A percentile compares a stretch with the other conserved stretches of the same genome.
Evolutionary conservation across 768 basidiomycete genomes (phyloP).

Genomic region (Russula dissimulans): DNA sequence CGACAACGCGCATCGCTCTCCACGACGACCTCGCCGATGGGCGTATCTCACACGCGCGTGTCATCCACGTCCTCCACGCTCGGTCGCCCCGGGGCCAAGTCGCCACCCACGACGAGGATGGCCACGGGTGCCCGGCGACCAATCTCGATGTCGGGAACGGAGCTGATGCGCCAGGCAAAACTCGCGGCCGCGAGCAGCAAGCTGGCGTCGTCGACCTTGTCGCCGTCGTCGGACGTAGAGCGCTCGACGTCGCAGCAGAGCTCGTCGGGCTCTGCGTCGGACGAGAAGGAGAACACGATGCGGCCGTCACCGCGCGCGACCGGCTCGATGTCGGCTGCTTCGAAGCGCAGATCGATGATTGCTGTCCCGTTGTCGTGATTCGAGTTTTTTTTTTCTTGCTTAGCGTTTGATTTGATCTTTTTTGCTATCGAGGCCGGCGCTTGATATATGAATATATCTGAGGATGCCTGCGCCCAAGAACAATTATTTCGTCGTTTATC

Average conservation of each 20-base stretch:
- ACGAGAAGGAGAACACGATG: slow-evolving; percentile 14
- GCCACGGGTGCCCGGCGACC: slow-evolving; percentile 1
- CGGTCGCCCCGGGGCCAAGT: slow-evolving; percentile 12
- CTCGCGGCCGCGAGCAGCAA: background rate
- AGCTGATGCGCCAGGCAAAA: slow-evolving; percentile 12
- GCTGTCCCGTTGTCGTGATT: slow-evolving; percentile 8
- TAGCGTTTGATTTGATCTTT: background rate
- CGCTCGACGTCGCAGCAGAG: slow-evolving; percentile 1
- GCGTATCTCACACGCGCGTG: background rate
- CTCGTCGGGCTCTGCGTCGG: slow-evolving; percentile 2
- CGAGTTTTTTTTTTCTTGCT: background rate
- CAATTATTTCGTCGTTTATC: background rate
- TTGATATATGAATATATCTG: background rate
- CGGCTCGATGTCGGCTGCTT: slow-evolving; percentile 1
- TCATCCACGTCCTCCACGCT: slow-evolving; percentile 6
- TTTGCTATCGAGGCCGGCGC: background rate
- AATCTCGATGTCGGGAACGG: slow-evolving; percentile 14
- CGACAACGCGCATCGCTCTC: slow-evolving; percentile 13
- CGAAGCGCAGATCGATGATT: slow-evolving; percentile 14
- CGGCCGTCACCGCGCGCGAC: background rate
- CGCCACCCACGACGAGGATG: background rate
- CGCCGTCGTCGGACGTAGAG: slow-evolving; percentile 3
- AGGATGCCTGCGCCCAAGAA: background rate
- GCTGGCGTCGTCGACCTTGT: background rate
- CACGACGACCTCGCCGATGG: slow-evolving; percentile 6